Conservation (phyloP, 208 protist species). For the Sergeia podlipaevii region DNA sequence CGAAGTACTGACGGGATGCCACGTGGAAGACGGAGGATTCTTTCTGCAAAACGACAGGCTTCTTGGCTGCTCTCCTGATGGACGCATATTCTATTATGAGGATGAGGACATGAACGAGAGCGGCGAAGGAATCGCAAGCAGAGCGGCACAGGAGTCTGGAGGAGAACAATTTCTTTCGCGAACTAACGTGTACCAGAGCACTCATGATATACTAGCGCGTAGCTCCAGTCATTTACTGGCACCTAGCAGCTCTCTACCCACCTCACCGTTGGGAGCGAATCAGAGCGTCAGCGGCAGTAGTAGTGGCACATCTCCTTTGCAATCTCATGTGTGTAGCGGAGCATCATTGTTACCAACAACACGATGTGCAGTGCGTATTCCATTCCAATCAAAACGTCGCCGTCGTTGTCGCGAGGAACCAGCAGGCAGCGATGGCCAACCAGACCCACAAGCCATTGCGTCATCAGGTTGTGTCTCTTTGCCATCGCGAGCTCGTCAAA, state of each 20-base stretch:
- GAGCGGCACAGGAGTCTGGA: too few relatives aligned
- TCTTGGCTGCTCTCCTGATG: constrained; percentile 85
- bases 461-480: too few relatives aligned
- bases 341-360: background rate
- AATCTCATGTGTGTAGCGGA: background rate
- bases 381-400: constrained; percentile 31
- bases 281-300: too few relatives aligned
- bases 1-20: constrained; percentile 67
- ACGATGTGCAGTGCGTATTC: constrained; percentile 29
- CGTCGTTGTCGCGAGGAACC: background rate
- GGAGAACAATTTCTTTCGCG: too few relatives aligned
- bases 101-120: background rate
- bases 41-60: constrained; percentile 53
- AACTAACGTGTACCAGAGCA: too few relatives aligned
- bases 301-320: too few relatives aligned
- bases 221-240: too few relatives aligned
- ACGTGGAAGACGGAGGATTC: constrained; percentile 80
- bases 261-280: too few relatives aligned
- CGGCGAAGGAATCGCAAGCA: background rate
- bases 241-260: too few relatives aligned
- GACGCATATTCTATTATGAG: constrained; percentile 41
- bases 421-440: background rate
- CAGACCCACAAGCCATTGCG: too few relatives aligned
- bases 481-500: background rate
- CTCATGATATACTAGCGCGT: too few relatives aligned